phyloP scores from a whole-genome alignment of 306 rosid species.

The Fragaria ananassa region DNA sequence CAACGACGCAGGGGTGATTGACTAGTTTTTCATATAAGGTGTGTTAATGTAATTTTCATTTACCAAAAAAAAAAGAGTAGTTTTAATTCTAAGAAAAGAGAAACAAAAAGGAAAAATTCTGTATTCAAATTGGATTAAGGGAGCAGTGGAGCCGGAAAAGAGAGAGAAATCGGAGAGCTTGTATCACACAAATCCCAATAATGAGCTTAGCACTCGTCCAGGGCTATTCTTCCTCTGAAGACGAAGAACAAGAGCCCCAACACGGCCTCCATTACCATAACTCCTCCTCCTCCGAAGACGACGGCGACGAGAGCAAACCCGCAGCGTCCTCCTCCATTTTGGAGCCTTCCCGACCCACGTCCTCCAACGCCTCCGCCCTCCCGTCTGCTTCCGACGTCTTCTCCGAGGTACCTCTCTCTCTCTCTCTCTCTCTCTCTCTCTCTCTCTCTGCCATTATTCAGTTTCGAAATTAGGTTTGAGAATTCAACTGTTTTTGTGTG shows the following conservation, averaged over 20 bases:
- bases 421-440: not conserved
- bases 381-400: constrained; percentile 91
- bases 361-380: constrained; percentile 48
- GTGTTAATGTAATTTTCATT: too few relatives aligned
- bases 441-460: not conserved
- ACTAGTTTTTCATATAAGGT: too few relatives aligned
- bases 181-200: not conserved
- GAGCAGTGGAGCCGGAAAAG: too few relatives aligned
- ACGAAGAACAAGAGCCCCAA: constrained; percentile 23
- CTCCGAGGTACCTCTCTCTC: constrained; percentile 57
- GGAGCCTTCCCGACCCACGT: constrained; percentile 50
- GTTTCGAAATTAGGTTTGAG: not conserved
- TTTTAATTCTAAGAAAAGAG: too few relatives aligned
- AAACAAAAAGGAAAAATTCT: too few relatives aligned
- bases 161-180: too few relatives aligned
- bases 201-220: constrained; percentile 90
- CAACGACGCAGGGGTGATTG: too few relatives aligned
- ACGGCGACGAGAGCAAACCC: constrained; percentile 16
- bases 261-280: constrained; percentile 10
- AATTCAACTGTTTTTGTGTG: not conserved
- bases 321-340: constrained; percentile 49
- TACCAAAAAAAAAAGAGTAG: too few relatives aligned
- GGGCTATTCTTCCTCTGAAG: constrained; percentile 76
- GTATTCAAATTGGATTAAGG: too few relatives aligned
- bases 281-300: constrained; percentile 31